Percentiles rank a stretch among this genome's conserved stretches.
Conservation (phyloP, 345 rosid genomes). For the Linum trigynum region DNA sequence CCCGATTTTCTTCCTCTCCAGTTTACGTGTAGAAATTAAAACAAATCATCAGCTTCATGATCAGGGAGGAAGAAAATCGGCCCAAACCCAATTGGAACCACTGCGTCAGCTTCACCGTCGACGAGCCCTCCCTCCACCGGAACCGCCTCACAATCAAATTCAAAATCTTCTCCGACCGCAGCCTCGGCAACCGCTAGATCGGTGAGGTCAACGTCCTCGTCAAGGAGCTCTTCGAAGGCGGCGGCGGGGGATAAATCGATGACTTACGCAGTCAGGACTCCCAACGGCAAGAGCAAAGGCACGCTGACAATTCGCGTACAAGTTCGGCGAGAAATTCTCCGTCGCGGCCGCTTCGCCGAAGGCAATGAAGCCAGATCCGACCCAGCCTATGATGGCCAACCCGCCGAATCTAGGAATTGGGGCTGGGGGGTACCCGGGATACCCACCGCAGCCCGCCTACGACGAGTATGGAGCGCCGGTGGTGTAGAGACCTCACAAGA, state of each 20-base stretch:
- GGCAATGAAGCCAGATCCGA: conserved; percentile 6
- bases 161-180: conserved; percentile 40
- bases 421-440: not conserved
- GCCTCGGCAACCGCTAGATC: conserved; percentile 35
- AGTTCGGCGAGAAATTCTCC: conserved; percentile 32
- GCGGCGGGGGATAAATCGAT: conserved; percentile 1
- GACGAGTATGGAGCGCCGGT: not conserved
- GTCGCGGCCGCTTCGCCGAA: not conserved
- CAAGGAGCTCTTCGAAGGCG: conserved; percentile 37
- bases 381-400: conserved; percentile 24
- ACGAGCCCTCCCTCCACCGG: conserved; percentile 32
- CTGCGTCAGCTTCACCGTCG: conserved; percentile 41
- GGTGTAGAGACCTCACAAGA: conserved; percentile 22
- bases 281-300: conserved; percentile 36
- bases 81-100: conserved; percentile 48
- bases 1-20: too few species aligned
- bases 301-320: conserved; percentile 27
- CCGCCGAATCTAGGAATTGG: conserved; percentile 15
- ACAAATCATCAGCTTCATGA: too few species aligned
- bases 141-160: conserved; percentile 26
- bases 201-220: conserved; percentile 45
- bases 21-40: too few species aligned
- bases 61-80: too few species aligned
- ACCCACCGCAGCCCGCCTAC: conserved; percentile 8
- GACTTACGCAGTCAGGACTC: conserved; percentile 22